Evolutionary conservation across 805 yeast genomes (phyloP), one percentile per base, ranked within the genome.

Genomic region (Nakazawaea populi): DNA sequence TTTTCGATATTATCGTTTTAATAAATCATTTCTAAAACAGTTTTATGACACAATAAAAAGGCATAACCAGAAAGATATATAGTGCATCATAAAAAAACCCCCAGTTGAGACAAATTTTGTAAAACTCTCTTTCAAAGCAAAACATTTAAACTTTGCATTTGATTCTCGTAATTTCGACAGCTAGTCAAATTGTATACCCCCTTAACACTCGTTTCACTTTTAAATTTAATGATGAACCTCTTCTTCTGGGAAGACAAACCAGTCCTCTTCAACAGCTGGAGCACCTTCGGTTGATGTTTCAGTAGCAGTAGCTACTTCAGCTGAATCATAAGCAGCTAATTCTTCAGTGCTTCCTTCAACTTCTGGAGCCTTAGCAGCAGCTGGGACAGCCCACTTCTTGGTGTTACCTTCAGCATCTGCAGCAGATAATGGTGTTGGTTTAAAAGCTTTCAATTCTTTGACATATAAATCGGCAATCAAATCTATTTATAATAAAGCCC

Each of bases 371-470:
- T 80, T 68, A 61, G 98, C 96, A 59, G 89, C 80, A 56, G 77
- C 69, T 62, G 98, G 98, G 56, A 82, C 73, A 55, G 76, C 70
- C 94, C 96, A 94, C 61, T 87, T 81, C 72, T 85, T 83, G 60
- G 90, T 92, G 58, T 85, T 78, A 57, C 82, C 79, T 63, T 83
- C 89, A 55, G 92, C 85, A 59, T 87, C 96, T 58, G 79, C 75
- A 53, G 87, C 81, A 53, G 86, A 72, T 50, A 85, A 66, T 54
- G 89, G 82, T 53, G 85, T 79, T 66, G 96, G 91, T 77, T 90
- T 89, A 83, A 88, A 91, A 55, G 82, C 81, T 75, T 85, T 88
- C 72, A 94, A 76, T 72, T 91, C 96, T 69, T 79, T 82, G 65
- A 92, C 73, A 76, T 91, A 91, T 60, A 91, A 79, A 59, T 91